A percentile compares a stretch with the other conserved stretches of the same genome.
These are phyloP conservation scores for Yarrowia osloensis DNA, from an alignment of 805 yeast species.

Conservation along the genomic window DNA sequence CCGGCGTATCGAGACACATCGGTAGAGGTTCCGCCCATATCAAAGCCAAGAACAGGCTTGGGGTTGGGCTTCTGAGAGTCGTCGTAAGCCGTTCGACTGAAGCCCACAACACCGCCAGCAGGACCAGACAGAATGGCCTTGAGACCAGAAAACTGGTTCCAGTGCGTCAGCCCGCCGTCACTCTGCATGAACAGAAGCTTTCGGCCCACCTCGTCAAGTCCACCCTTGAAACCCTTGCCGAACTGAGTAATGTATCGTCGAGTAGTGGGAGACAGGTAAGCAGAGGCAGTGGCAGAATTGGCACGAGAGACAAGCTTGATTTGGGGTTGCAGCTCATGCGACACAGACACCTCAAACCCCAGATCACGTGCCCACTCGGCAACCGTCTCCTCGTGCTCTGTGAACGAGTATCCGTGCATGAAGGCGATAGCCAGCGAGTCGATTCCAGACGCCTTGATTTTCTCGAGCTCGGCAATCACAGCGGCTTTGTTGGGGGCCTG, in stretches of 20 bases:
- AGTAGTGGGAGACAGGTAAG: constrained; percentile 80
- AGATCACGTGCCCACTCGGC: constrained; percentile 61
- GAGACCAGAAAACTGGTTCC: constrained; percentile 79
- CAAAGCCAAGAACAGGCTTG: constrained; percentile 72
- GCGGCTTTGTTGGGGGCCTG: constrained; percentile 52
- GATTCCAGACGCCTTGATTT: constrained; percentile 58
- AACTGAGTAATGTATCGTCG: constrained; percentile 63
- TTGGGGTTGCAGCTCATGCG: constrained; percentile 74
- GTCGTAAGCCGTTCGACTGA: constrained; percentile 74
- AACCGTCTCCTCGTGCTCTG: constrained; percentile 63
- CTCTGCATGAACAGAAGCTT: constrained; percentile 78
- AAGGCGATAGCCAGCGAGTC: constrained; percentile 71
- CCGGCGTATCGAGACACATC: constrained; percentile 78
- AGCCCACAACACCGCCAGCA: constrained; percentile 97
- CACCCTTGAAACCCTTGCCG: constrained; percentile 60
- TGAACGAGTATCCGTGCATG: constrained; percentile 71
- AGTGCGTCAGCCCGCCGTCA: constrained; percentile 91
- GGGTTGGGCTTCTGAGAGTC: constrained; percentile 39
- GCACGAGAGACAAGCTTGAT: constrained; percentile 74
- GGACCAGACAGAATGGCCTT: constrained; percentile 92
- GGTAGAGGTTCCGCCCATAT: constrained; percentile 91
- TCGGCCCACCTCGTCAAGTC: constrained; percentile 46
- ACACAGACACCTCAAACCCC: constrained; percentile 75
- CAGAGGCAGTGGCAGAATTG: constrained; percentile 77
- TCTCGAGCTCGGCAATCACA: constrained; percentile 48